phyloP scores from a whole-genome alignment of 768 basidiomycete genomes.

The Mycena vulgaris region DNA sequence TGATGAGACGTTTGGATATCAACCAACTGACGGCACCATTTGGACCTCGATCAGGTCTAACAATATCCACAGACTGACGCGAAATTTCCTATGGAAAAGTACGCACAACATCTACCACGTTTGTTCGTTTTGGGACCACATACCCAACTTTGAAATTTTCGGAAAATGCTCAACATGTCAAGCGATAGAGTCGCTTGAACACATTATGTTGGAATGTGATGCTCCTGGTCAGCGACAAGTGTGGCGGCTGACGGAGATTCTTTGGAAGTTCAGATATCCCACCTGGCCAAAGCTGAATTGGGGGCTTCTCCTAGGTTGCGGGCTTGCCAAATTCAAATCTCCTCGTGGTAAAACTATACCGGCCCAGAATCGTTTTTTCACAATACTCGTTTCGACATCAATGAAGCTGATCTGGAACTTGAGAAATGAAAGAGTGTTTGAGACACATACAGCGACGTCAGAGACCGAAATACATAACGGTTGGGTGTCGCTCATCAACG shows the following conservation, averaged over 20 bases:
- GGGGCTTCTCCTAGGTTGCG: no score
- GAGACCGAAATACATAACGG: constrained; percentile 29
- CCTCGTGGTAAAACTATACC: no score
- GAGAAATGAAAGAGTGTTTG: not conserved
- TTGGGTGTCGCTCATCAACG: constrained; percentile 19
- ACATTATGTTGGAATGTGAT: not conserved
- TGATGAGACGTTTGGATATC: no score
- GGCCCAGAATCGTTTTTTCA: not conserved
- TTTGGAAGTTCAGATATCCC: no score
- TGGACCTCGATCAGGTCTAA: no score
- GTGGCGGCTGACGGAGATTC: no score
- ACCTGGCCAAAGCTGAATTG: no score
- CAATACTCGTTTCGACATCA: not conserved
- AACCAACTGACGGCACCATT: no score
- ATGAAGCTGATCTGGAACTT: not conserved
- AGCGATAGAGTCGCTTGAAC: constrained; percentile 22
- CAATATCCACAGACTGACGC: no score
- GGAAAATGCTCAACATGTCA: constrained; percentile 34
- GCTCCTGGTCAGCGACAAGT: no score
- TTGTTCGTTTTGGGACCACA: constrained; percentile 35
- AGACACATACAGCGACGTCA: not conserved
- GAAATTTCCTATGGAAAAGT: constrained; percentile 22
- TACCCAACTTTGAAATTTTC: constrained; percentile 25
- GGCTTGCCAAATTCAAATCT: no score
- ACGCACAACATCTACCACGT: constrained; percentile 17